Conservation (phyloP, 2,329 filamentous ascomycete genomes). For the Penicillium sclerotigenum region DNA sequence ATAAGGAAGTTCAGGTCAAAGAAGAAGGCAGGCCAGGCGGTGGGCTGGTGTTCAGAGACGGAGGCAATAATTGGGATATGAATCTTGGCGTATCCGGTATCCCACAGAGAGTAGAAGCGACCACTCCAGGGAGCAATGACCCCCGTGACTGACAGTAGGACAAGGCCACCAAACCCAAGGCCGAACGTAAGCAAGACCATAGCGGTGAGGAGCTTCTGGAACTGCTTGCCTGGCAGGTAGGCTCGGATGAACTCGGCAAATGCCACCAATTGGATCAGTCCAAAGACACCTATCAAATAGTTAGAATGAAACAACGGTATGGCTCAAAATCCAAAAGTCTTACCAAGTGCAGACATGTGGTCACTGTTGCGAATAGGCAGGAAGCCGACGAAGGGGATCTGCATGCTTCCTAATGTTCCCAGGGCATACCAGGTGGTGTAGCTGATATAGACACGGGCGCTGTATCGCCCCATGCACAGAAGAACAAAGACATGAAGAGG, state of each 20-base stretch:
- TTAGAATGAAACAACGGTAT: conserved; percentile 20
- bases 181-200: conserved; percentile 72
- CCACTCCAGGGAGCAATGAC: conserved; percentile 97
- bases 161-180: conserved; percentile 70
- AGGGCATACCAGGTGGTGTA: conserved; percentile 98
- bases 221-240: conserved; percentile 88
- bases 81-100: conserved; percentile 97
- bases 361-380: conserved; percentile 94
- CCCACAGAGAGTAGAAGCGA: conserved; percentile 98
- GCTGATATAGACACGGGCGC: conserved; percentile 87
- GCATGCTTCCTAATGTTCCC: conserved; percentile 95
- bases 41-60: conserved; percentile 99
- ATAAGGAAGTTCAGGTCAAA: conserved; percentile 98
- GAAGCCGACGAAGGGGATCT: conserved; percentile 98
- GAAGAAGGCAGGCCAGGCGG: conserved; percentile 98
- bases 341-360: conserved; percentile 95
- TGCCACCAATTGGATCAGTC: conserved; percentile 86
- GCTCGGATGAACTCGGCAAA: conserved; percentile 87
- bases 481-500: conserved; percentile 92
- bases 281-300: conserved; percentile 71
- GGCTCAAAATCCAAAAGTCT: conserved; percentile 28
- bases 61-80: conserved; percentile 99
- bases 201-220: conserved; percentile 80
- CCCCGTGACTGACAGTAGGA: conserved; percentile 77
- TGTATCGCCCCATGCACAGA: conserved; percentile 95